Evolutionary conservation across 129 eudicot genomes (phyloP).

Genomic region (Chrysanthemum seticuspe): DNA sequence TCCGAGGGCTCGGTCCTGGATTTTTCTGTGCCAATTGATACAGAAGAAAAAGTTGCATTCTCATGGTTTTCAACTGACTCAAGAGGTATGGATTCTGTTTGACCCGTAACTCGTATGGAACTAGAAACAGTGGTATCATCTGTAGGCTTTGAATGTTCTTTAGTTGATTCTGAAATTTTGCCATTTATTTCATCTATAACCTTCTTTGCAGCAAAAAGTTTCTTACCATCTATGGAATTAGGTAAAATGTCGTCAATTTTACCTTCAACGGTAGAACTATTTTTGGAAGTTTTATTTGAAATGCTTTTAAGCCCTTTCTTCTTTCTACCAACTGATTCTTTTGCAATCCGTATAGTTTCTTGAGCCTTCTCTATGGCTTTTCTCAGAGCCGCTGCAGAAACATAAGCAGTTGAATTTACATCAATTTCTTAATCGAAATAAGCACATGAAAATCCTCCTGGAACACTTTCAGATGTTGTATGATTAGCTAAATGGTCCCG

Average conservation of each 20-base stretch:
- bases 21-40: conserved; percentile 34
- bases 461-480: conserved; percentile 13
- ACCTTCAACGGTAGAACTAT: conserved; percentile 34
- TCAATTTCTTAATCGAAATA: conserved; percentile 58
- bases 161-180: conserved; percentile 34
- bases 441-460: conserved; percentile 14
- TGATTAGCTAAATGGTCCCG: conserved; percentile 22
- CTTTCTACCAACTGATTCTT: conserved; percentile 72
- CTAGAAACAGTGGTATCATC: conserved; percentile 16
- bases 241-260: conserved; percentile 20
- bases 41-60: conserved; percentile 28
- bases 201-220: conserved; percentile 28
- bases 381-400: conserved; percentile 73
- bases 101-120: conserved; percentile 10
- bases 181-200: conserved; percentile 33
- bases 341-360: conserved; percentile 84
- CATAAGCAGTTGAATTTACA: conserved; percentile 79
- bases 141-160: conserved; percentile 35
- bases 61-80: conserved; percentile 35
- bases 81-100: conserved; percentile 19
- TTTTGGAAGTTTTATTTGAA: conserved; percentile 36
- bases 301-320: conserved; percentile 49
- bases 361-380: conserved; percentile 92
- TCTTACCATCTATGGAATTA: conserved; percentile 26
- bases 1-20: conserved; percentile 25